A percentile compares a stretch with the other conserved stretches of the same genome.
These are phyloP conservation scores for Striga hermonthica DNA, from an alignment of 305 asterid genomes.

Conservation along the genomic window DNA sequence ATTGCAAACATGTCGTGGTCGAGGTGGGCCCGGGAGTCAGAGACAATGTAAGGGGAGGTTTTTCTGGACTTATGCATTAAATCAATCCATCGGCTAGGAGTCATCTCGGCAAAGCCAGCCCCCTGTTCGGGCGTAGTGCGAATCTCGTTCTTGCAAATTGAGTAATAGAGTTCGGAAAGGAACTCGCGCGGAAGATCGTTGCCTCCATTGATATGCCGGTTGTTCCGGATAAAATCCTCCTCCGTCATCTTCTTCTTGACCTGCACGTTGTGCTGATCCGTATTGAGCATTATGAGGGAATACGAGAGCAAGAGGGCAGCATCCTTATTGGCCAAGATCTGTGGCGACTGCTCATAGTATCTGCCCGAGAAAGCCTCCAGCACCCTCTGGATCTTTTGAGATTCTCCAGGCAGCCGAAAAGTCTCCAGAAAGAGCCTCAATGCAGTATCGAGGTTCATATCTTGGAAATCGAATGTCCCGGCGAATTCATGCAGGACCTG, in stretches of 20 bases:
- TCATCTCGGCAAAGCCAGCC: slow-evolving; percentile 94
- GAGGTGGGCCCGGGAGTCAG: slow-evolving; percentile 83
- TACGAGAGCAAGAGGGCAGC: slow-evolving; percentile 92
- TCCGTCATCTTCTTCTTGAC: slow-evolving; percentile 98
- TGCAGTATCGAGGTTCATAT: slow-evolving; percentile 94
- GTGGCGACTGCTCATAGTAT: slow-evolving; percentile 91
- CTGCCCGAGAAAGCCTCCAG: slow-evolving; percentile 97
- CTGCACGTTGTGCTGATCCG: slow-evolving; percentile 92
- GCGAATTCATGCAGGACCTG: slow-evolving; percentile 96
- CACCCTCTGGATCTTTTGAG: slow-evolving; percentile 97
- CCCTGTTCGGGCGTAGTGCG: slow-evolving; percentile 95
- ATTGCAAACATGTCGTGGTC: slow-evolving; percentile 98
- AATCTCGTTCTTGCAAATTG: slow-evolving; percentile 94
- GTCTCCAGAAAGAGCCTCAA: slow-evolving; percentile 91
- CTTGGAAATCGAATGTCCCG: slow-evolving; percentile 92
- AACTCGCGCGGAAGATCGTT: slow-evolving; percentile 90
- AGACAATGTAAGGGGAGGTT: slow-evolving; percentile 66
- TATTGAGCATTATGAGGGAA: slow-evolving; percentile 87
- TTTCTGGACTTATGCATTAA: slow-evolving; percentile 84
- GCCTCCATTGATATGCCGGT: slow-evolving; percentile 90
- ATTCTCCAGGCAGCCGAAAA: slow-evolving; percentile 94
- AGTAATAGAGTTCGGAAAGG: slow-evolving; percentile 71
- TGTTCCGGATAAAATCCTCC: slow-evolving; percentile 92
- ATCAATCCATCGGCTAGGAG: slow-evolving; percentile 98
- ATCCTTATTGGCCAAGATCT: slow-evolving; percentile 84